Conservation (phyloP, 177 flowering plant species). For the Vitis hybrid region DNA sequence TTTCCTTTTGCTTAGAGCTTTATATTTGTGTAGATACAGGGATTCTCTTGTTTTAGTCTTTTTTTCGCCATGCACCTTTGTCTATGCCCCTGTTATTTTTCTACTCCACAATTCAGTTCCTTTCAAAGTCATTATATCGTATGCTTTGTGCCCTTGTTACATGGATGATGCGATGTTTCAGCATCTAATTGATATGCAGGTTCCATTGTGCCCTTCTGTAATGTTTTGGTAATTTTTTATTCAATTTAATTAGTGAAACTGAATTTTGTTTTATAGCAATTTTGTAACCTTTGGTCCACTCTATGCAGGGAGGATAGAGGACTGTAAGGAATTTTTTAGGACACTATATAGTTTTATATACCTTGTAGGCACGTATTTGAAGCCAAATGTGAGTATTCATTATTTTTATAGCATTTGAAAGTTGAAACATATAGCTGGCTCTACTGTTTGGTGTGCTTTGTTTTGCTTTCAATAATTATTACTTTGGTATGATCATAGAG, state of each 20-base stretch:
- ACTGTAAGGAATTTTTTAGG: conserved; percentile 48
- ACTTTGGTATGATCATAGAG: neutral
- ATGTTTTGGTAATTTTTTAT: conserved; percentile 1
- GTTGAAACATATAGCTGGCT: neutral
- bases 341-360: conserved; percentile 47
- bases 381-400: conserved; percentile 65
- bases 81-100: too few relatives aligned
- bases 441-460: neutral
- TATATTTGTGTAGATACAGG: too few relatives aligned
- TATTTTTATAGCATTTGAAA: neutral
- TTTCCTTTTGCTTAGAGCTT: too few relatives aligned
- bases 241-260: neutral
- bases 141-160: too few relatives aligned
- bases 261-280: conserved; percentile 3
- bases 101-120: too few relatives aligned
- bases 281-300: conserved; percentile 3
- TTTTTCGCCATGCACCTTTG: too few relatives aligned
- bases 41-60: too few relatives aligned
- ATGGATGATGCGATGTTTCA: too few relatives aligned
- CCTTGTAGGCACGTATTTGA: conserved; percentile 56
- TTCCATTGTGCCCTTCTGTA: too few relatives aligned
- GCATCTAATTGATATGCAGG: too few relatives aligned
- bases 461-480: neutral
- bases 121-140: too few relatives aligned
- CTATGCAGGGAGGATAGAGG: conserved; percentile 57